A percentile compares a stretch with the other conserved stretches of the same genome.
These are phyloP conservation scores for Bipolaris gigantea DNA, from an alignment of 2,329 filamentous ascomycete genomes.

Conservation along the genomic window DNA sequence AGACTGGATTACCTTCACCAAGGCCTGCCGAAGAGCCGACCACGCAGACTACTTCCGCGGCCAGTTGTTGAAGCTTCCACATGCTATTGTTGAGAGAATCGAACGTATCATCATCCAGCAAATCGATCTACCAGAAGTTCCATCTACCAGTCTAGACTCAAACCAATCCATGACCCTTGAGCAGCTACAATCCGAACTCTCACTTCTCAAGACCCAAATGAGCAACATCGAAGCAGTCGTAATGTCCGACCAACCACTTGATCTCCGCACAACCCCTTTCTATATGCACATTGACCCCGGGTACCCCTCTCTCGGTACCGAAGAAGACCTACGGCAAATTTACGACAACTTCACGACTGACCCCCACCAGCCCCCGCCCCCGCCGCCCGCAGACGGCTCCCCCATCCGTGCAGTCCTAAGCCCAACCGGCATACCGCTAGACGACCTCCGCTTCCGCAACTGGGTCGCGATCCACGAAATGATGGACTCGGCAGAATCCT, in stretches of 20 bases:
- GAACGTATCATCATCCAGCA: constrained; percentile 14
- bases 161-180: constrained; percentile 19
- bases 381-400: constrained; percentile 11
- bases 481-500: constrained; percentile 43
- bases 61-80: constrained; percentile 30
- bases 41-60: constrained; percentile 26
- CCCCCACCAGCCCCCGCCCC: constrained; percentile 34
- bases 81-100: constrained; percentile 24
- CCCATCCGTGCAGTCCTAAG: constrained; percentile 19
- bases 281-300: constrained; percentile 43
- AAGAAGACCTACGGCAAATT: constrained; percentile 40
- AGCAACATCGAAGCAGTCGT: constrained; percentile 33
- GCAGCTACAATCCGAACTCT: constrained; percentile 23
- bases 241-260: constrained; percentile 39
- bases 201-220: constrained; percentile 28
- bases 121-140: constrained; percentile 7
- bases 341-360: constrained; percentile 53
- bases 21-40: constrained; percentile 33
- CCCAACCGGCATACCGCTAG: constrained; percentile 48
- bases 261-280: constrained; percentile 41
- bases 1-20: constrained; percentile 42
- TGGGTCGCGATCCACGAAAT: constrained; percentile 54
- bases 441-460: constrained; percentile 53
- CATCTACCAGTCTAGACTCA: background rate
- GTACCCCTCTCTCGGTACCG: constrained; percentile 22